Evolutionary conservation across 345 rosid genomes (phyloP).

Genomic region (Eucalyptus cloeziana): DNA sequence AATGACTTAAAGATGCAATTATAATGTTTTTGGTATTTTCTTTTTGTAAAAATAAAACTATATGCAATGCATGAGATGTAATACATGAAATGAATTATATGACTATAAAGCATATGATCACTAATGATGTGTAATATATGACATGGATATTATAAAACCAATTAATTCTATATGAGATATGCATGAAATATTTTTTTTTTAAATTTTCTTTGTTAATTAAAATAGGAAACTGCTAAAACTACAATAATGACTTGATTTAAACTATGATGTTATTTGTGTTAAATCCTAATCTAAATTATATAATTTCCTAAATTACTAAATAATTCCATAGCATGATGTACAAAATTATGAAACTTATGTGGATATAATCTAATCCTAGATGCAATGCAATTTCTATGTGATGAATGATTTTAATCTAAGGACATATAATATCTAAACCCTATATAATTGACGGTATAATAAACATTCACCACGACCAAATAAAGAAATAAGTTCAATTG

Average conservation of each 20-base stretch:
- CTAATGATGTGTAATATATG: not conserved
- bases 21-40: not conserved
- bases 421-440: not conserved
- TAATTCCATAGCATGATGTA: not conserved
- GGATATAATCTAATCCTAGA: not conserved
- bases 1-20: not conserved
- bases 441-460: not conserved
- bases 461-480: not conserved
- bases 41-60: not conserved
- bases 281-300: not conserved
- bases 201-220: not conserved
- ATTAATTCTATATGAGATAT: not conserved
- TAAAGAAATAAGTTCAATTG: not conserved
- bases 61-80: not conserved
- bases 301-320: not conserved
- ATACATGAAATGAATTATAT: not conserved
- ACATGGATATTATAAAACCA: not conserved
- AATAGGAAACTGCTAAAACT: not conserved
- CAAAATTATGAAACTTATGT: not conserved
- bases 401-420: not conserved
- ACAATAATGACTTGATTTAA: not conserved
- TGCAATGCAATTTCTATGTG: not conserved
- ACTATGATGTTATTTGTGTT: not conserved
- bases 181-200: rapidly evolving
- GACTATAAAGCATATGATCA: not conserved